phyloP scores from a whole-genome alignment of 2,329 filamentous ascomycete species.

The Davidsoniella virescens region DNA sequence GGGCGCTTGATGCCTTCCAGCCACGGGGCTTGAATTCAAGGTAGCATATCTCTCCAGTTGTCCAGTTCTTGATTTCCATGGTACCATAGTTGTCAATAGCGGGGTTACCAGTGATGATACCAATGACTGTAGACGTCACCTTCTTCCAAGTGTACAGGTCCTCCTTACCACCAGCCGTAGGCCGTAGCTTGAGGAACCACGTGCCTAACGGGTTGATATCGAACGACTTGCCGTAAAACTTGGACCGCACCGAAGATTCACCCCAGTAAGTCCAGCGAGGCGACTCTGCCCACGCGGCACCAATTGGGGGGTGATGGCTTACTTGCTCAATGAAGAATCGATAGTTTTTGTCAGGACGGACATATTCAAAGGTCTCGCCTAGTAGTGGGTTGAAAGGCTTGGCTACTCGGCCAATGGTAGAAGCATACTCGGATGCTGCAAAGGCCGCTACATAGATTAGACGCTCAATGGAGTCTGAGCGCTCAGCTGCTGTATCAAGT shows the following conservation, averaged over 20 bases:
- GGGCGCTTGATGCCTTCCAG: conserved; percentile 88
- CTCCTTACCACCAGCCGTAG: conserved; percentile 54
- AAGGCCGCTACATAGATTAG: conserved; percentile 92
- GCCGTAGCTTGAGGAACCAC: conserved; percentile 82
- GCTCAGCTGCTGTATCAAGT: conserved; percentile 72
- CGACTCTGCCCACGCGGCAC: conserved; percentile 83
- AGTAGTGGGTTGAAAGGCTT: conserved; percentile 96
- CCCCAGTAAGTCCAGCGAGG: conserved; percentile 96
- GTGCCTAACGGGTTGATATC: conserved; percentile 93
- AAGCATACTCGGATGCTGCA: conserved; percentile 90
- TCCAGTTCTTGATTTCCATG: conserved; percentile 97
- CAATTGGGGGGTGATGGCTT: conserved; percentile 88
- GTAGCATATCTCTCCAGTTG: conserved; percentile 74
- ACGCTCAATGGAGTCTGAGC: conserved; percentile 74
- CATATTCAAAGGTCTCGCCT: conserved; percentile 95
- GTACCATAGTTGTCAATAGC: conserved; percentile 94
- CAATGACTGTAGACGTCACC: conserved; percentile 91
- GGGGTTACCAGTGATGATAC: conserved; percentile 92
- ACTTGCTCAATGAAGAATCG: conserved; percentile 98
- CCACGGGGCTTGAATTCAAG: conserved; percentile 90
- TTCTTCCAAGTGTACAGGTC: conserved; percentile 99
- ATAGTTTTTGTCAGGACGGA: conserved; percentile 88
- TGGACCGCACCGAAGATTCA: conserved; percentile 86
- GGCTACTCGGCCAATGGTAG: conserved; percentile 87
- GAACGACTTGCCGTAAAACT: conserved; percentile 95